These are phyloP conservation scores for Balamuthia mandrillaris DNA, from an alignment of 208 protist genomes.

Conservation along the genomic window DNA sequence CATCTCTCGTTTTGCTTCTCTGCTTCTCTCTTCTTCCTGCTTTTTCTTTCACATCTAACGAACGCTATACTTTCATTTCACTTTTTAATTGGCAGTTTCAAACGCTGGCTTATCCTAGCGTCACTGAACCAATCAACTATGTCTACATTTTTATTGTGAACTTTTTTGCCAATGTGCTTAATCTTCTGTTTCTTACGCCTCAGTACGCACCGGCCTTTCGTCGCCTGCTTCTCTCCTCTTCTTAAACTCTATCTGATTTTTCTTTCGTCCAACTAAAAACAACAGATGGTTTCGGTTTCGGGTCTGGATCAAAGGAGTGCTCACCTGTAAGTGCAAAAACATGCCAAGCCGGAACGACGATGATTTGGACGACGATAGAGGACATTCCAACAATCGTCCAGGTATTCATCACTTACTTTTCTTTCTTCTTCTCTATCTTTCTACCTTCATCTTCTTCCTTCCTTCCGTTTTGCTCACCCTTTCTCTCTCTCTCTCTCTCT, in stretches of 20 bases:
- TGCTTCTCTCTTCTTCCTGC: neutral
- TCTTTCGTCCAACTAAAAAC: too few relatives aligned
- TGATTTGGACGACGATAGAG: conserved; percentile 29
- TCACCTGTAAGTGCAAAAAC: neutral
- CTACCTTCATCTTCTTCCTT: neutral
- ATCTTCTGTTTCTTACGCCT: conserved; percentile 44
- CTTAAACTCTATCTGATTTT: neutral
- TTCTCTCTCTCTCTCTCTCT: too few relatives aligned
- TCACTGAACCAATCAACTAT: conserved; percentile 31
- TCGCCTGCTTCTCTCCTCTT: neutral
- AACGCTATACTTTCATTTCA: neutral
- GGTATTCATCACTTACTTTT: neutral
- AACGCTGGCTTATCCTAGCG: conserved; percentile 27
- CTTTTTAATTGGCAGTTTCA: conserved; percentile 27
- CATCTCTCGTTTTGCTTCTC: neutral
- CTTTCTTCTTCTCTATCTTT: neutral
- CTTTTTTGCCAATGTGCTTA: conserved; percentile 30
- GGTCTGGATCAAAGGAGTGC: conserved; percentile 10
- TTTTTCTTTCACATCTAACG: neutral
- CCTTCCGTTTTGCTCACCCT: neutral
- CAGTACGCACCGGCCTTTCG: neutral
- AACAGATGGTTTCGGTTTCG: conserved; percentile 36
- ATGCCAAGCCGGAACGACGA: conserved; percentile 31
- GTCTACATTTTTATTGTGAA: conserved; percentile 14
- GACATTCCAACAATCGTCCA: conserved; percentile 41